Conservation (phyloP, 768 basidiomycete genomes). For the Hortiboletus flavorubellus region DNA sequence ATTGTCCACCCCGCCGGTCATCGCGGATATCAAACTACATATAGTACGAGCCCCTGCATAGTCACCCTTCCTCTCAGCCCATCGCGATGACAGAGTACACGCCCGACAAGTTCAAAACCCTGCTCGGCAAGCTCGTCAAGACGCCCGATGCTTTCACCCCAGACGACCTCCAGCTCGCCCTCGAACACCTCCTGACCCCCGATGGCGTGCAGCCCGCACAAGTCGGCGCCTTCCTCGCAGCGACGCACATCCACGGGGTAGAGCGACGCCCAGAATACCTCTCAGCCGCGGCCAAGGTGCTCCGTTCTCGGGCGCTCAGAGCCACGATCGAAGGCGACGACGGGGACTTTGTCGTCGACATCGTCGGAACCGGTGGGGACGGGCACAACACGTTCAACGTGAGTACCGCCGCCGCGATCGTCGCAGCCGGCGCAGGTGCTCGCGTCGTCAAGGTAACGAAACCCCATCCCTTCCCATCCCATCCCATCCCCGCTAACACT, state of each 20-base stretch:
- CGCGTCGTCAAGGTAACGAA: slow-evolving; percentile 79
- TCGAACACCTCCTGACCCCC: slow-evolving; percentile 72
- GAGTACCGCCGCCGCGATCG: slow-evolving; percentile 89
- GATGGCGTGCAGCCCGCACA: slow-evolving; percentile 65
- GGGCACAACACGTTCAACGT: slow-evolving; percentile 97
- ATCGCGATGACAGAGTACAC: slow-evolving; percentile 27
- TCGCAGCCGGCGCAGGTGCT: slow-evolving; percentile 92
- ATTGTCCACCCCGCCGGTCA: no score
- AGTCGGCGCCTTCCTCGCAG: slow-evolving; percentile 87
- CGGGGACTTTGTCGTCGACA: slow-evolving; percentile 64
- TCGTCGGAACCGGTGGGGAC: slow-evolving; percentile 64
- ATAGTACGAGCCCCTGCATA: no score
- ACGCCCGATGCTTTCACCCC: slow-evolving; percentile 81
- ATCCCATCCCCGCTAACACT: background rate
- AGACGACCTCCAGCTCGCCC: slow-evolving; percentile 66
- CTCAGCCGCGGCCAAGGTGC: slow-evolving; percentile 71
- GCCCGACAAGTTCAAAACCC: slow-evolving; percentile 64
- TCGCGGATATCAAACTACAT: no score
- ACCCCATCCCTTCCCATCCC: background rate
- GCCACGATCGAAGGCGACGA: slow-evolving; percentile 56
- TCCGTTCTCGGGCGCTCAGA: slow-evolving; percentile 64
- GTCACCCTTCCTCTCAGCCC: background rate
- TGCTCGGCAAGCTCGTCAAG: slow-evolving; percentile 75
- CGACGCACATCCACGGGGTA: slow-evolving; percentile 74
- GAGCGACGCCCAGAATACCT: slow-evolving; percentile 76